phyloP scores from a whole-genome alignment of 805 yeast genomes.

The Millerozyma acaciae region DNA sequence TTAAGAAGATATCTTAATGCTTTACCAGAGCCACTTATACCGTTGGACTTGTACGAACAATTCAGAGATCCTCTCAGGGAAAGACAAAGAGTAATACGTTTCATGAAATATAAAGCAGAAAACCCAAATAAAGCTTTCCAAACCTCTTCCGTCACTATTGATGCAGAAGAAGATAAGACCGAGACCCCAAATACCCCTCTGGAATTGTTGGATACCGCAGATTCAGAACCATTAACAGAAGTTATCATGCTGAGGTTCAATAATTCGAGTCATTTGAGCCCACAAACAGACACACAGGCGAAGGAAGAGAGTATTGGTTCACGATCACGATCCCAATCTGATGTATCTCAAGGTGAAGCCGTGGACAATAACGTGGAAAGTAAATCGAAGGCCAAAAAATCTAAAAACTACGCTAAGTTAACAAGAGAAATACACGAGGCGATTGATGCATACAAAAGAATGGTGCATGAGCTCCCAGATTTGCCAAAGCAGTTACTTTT shows the following conservation, averaged over 20 bases:
- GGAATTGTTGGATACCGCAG: constrained; percentile 9
- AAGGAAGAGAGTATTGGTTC: constrained; percentile 8
- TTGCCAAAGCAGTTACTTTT: constrained; percentile 77
- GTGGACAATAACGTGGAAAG: neutral
- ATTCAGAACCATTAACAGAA: constrained; percentile 27
- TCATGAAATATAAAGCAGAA: constrained; percentile 57
- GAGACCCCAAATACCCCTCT: constrained; percentile 9
- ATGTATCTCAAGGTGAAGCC: neutral
- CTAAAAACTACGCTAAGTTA: constrained; percentile 52
- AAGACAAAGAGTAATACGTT: constrained; percentile 61
- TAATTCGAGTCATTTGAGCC: constrained; percentile 11
- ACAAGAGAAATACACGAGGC: constrained; percentile 66
- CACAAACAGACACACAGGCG: neutral
- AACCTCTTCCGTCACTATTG: constrained; percentile 3
- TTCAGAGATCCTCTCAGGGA: constrained; percentile 73
- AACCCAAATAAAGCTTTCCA: constrained; percentile 22
- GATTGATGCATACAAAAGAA: constrained; percentile 61
- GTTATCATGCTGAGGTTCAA: constrained; percentile 29
- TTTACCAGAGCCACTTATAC: constrained; percentile 89
- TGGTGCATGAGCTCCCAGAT: constrained; percentile 70
- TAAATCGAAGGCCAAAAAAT: constrained; percentile 20
- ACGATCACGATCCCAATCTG: constrained; percentile 2
- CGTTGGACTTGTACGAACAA: constrained; percentile 66
- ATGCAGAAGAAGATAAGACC: constrained; percentile 8
- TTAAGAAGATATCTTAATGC: constrained; percentile 82